Evolutionary conservation across 2,329 filamentous ascomycete genomes (phyloP).

Genomic region (Microcera coccophila): DNA sequence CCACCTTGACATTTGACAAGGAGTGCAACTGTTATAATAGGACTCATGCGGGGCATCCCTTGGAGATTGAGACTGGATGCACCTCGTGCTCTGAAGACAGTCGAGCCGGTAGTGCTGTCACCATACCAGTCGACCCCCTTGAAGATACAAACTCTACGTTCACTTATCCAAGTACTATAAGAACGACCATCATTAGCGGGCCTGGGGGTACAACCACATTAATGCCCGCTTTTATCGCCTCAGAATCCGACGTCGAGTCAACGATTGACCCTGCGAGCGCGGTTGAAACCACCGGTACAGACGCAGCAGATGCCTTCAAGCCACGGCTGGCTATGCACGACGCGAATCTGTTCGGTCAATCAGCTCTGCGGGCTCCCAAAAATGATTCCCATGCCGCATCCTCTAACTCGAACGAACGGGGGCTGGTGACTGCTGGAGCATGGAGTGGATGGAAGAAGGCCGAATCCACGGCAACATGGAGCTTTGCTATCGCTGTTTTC

Average conservation of each 20-base stretch:
- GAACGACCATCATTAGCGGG: no score
- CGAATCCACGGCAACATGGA: conserved; percentile 11
- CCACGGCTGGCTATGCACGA: not conserved
- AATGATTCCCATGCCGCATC: not conserved
- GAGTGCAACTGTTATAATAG: conserved; percentile 20
- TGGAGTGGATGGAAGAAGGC: conserved; percentile 10
- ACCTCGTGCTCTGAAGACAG: no score
- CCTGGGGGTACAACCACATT: no score
- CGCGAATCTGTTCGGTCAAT: not conserved
- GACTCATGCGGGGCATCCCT: conserved; percentile 12
- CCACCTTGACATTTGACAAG: conserved; percentile 26
- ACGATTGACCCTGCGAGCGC: not conserved
- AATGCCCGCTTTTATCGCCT: no score
- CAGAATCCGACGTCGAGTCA: no score
- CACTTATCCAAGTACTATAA: no score
- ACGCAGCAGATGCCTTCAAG: not conserved
- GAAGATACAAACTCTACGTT: no score
- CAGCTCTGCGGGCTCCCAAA: no score
- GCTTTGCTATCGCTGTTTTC: conserved; percentile 9
- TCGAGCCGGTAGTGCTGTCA: no score
- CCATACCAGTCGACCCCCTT: no score
- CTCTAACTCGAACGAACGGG: not conserved
- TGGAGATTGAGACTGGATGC: conserved; percentile 17
- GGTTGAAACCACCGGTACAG: not conserved
- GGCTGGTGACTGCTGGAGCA: conserved; percentile 4